These are phyloP conservation scores for Penicillium cataractarum DNA, from an alignment of 495 filamentous ascomycete species.

Conservation along the genomic window DNA sequence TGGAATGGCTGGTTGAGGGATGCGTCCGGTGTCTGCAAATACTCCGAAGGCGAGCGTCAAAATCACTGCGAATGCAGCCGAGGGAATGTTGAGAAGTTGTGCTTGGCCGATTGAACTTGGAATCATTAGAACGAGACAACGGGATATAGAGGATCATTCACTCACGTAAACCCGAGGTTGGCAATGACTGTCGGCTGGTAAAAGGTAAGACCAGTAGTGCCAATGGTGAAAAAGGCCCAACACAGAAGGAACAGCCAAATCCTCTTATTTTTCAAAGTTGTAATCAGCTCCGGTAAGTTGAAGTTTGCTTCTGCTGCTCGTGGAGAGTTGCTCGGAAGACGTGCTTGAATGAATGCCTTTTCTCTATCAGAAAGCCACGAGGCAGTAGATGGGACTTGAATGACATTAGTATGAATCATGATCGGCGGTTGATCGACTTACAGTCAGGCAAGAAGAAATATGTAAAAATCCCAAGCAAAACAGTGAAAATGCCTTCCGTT, in stretches of 20 bases:
- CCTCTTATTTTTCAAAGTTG: background rate
- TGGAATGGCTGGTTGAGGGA: background rate
- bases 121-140: background rate
- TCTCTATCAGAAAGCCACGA: background rate
- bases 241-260: background rate
- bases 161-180: background rate
- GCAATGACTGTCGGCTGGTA: background rate
- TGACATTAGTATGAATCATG: background rate
- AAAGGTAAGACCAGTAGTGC: background rate
- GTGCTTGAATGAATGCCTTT: background rate
- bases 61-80: background rate
- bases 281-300: background rate
- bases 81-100: background rate
- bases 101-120: background rate
- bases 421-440: background rate
- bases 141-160: background rate
- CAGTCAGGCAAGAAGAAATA: background rate
- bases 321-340: background rate
- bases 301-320: slow-evolving; percentile 1
- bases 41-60: background rate
- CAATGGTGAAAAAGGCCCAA: background rate
- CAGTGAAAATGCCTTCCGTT: background rate
- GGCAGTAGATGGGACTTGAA: background rate
- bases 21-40: background rate
- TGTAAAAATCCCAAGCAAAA: background rate